Evolutionary conservation across 495 filamentous ascomycete genomes (phyloP).

Genomic region (Penicillium roqueforti): DNA sequence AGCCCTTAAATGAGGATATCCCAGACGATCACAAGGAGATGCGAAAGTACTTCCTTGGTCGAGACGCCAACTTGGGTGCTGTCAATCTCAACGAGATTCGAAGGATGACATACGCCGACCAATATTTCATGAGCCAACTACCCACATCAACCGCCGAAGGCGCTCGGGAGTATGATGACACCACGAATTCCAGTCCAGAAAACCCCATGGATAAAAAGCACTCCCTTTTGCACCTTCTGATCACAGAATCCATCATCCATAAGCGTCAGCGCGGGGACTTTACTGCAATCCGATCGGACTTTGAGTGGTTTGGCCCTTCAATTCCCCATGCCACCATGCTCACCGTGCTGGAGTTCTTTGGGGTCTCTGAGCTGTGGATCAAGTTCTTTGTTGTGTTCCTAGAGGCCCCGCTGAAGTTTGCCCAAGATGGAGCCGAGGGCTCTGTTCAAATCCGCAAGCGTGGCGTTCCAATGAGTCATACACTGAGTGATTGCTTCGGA

Average conservation of each 20-base stretch:
- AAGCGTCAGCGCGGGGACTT: slow-evolving; percentile 53
- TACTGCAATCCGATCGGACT: slow-evolving; percentile 58
- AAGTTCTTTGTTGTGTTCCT: slow-evolving; percentile 59
- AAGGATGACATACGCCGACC: slow-evolving; percentile 36
- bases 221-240: slow-evolving; percentile 55
- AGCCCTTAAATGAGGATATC: slow-evolving; percentile 31
- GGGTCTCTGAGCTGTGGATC: slow-evolving; percentile 55
- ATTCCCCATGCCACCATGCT: slow-evolving; percentile 58
- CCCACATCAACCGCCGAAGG: slow-evolving; percentile 26
- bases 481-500: slow-evolving; percentile 54
- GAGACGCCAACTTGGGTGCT: neutral
- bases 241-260: slow-evolving; percentile 59
- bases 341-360: slow-evolving; percentile 55
- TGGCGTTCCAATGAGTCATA: slow-evolving; percentile 58
- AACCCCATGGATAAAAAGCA: slow-evolving; percentile 55
- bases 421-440: slow-evolving; percentile 45
- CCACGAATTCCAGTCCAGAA: slow-evolving; percentile 16
- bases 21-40: slow-evolving; percentile 41
- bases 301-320: slow-evolving; percentile 58
- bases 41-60: slow-evolving; percentile 47
- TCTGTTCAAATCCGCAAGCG: slow-evolving; percentile 44
- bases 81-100: slow-evolving; percentile 33
- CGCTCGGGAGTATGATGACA: slow-evolving; percentile 30
- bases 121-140: slow-evolving; percentile 55
- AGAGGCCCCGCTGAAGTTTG: slow-evolving; percentile 56